Percentiles rank a stretch among this genome's conserved stretches.
phyloP scores from a whole-genome alignment of 2,329 filamentous ascomycete genomes.

The Ascocoryne sarcoides region DNA sequence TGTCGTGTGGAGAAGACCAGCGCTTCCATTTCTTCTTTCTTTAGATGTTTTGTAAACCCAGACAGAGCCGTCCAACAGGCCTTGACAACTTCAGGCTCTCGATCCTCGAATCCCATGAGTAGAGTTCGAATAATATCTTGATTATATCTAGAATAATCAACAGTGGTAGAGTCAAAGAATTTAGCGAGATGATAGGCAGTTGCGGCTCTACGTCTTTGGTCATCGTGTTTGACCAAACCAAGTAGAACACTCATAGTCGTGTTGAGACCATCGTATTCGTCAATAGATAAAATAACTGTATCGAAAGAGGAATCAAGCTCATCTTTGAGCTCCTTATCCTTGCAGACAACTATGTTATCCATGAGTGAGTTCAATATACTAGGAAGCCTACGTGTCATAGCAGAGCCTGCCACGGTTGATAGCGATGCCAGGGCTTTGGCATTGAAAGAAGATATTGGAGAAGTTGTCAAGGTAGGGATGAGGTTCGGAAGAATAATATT shows the following conservation, averaged over 20 bases:
- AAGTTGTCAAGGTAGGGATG: slow-evolving; percentile 82
- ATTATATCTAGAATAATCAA: slow-evolving; percentile 94
- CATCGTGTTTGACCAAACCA: slow-evolving; percentile 80
- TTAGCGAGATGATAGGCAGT: slow-evolving; percentile 73
- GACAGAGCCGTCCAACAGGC: slow-evolving; percentile 79
- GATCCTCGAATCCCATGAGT: slow-evolving; percentile 85
- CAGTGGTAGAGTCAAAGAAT: slow-evolving; percentile 72
- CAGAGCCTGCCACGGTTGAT: slow-evolving; percentile 79
- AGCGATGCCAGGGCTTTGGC: slow-evolving; percentile 88
- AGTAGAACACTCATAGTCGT: slow-evolving; percentile 92
- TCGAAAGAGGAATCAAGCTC: slow-evolving; percentile 80
- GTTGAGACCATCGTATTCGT: slow-evolving; percentile 93
- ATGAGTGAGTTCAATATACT: slow-evolving; percentile 88
- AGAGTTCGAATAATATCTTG: slow-evolving; percentile 88
- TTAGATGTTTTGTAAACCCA: slow-evolving; percentile 79
- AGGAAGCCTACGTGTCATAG: slow-evolving; percentile 85
- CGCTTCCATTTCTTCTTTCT: slow-evolving; percentile 97
- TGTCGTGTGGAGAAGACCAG: slow-evolving; percentile 81
- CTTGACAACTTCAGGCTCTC: slow-evolving; percentile 76
- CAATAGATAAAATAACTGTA: slow-evolving; percentile 81
- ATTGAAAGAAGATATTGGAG: slow-evolving; percentile 90
- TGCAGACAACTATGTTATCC: slow-evolving; percentile 76
- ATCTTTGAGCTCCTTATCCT: slow-evolving; percentile 60
- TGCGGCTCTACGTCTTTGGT: slow-evolving; percentile 72
- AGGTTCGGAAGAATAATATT: slow-evolving; percentile 96